A percentile compares a stretch with the other conserved stretches of the same genome.
Evolutionary conservation across 1,284 basidiomycete genomes (phyloP).

Genomic region (Irpex sp.): DNA sequence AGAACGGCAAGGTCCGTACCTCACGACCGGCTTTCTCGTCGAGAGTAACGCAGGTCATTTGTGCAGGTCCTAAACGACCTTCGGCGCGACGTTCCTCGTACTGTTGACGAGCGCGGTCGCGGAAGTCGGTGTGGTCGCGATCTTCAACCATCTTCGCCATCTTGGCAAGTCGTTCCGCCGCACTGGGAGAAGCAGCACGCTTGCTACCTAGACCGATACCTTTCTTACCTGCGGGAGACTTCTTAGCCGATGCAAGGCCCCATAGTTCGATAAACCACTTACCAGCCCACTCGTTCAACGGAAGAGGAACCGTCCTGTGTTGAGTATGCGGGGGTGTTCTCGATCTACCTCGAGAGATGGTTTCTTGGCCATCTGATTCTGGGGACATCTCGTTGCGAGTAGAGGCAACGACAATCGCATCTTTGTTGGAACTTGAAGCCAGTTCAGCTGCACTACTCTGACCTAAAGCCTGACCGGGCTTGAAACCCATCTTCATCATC

Average conservation of each 20-base stretch:
- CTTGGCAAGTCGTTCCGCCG: constrained; percentile 63
- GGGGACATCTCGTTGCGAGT: neutral
- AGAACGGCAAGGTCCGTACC: constrained; percentile 36
- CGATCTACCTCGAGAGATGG: neutral
- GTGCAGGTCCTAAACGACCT: constrained; percentile 59
- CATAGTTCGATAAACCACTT: constrained; percentile 18
- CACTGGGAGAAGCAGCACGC: constrained; percentile 59
- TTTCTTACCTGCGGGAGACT: constrained; percentile 54
- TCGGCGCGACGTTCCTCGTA: constrained; percentile 74
- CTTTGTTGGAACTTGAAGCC: neutral
- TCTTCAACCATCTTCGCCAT: constrained; percentile 69
- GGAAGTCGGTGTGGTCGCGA: constrained; percentile 51
- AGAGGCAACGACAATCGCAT: neutral
- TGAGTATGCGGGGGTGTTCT: constrained; percentile 32
- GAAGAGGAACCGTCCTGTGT: constrained; percentile 61
- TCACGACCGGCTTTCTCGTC: constrained; percentile 67
- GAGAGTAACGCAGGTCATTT: constrained; percentile 65
- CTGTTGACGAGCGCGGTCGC: constrained; percentile 62
- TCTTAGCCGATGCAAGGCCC: neutral
- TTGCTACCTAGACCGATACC: constrained; percentile 69
- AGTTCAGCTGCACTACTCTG: constrained; percentile 26
- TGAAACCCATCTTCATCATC: constrained; percentile 90
- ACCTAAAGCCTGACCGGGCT: constrained; percentile 74
- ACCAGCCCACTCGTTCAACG: constrained; percentile 77
- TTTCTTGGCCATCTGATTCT: neutral